A percentile compares a stretch with the other conserved stretches of the same genome.
Conservation (phyloP, 768 basidiomycete species). For the Phanerochaete sordida region DNA sequence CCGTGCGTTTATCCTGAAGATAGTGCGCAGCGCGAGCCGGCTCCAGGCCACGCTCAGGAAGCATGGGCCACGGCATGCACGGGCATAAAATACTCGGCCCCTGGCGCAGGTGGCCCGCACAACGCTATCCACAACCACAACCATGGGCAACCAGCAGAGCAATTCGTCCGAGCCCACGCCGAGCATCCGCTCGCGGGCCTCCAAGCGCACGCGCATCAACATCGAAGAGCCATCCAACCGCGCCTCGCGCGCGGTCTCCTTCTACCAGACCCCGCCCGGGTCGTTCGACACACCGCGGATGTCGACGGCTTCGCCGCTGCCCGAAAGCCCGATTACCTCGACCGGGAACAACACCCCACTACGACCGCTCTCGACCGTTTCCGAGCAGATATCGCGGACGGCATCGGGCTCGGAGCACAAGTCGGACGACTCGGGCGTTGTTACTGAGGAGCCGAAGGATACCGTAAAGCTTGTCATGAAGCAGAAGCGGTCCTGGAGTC, state of each 20-base stretch:
- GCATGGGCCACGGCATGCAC: neutral
- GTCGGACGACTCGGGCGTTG: neutral
- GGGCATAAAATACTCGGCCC: neutral
- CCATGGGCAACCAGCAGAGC: constrained; percentile 7
- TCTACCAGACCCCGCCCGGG: constrained; percentile 9
- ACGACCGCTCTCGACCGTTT: neutral
- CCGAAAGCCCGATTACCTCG: neutral
- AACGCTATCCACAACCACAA: neutral
- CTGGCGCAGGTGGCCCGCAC: neutral
- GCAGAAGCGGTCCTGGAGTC: constrained; percentile 3
- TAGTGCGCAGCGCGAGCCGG: neutral
- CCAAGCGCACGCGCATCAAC: neutral
- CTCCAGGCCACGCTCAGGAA: neutral
- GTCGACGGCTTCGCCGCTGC: neutral
- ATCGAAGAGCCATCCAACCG: neutral
- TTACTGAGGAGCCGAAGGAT: neutral
- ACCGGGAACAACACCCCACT: neutral
- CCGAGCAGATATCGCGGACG: neutral
- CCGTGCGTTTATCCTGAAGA: neutral
- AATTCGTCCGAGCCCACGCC: neutral
- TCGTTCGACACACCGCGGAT: constrained; percentile 1
- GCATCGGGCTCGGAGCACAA: neutral
- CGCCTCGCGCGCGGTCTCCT: constrained; percentile 4
- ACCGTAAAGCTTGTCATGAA: neutral
- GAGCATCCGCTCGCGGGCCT: neutral